Evolutionary conservation across 177 flowering plant species (phyloP).

Genomic region (Vitis hybrid): DNA sequence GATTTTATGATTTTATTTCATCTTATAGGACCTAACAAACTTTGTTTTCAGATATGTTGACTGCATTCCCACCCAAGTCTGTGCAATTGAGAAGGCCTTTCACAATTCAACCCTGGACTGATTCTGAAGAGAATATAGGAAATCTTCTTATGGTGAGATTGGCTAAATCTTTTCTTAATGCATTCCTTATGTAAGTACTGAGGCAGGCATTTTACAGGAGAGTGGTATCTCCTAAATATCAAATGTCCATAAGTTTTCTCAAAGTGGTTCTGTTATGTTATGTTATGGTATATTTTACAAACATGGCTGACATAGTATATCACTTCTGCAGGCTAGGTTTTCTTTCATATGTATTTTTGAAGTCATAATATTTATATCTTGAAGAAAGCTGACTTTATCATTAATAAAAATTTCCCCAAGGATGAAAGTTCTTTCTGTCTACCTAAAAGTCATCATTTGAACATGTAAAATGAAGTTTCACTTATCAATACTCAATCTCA

Average conservation of each 20-base stretch:
- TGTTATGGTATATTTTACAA: background rate
- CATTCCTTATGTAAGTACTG: background rate
- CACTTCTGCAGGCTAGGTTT: too few species aligned
- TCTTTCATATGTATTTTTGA: too few species aligned
- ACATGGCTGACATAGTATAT: too few species aligned
- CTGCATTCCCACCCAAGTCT: constrained; percentile 66
- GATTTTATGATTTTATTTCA: background rate
- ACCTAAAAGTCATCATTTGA: too few species aligned
- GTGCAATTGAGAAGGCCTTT: constrained; percentile 70
- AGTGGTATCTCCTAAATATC: too few species aligned
- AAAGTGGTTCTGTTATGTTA: background rate
- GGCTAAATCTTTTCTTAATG: background rate
- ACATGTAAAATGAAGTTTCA: too few species aligned
- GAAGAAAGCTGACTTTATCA: too few species aligned
- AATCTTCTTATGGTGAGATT: constrained; percentile 84
- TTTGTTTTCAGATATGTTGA: constrained; percentile 47
- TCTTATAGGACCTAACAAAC: constrained; percentile 4
- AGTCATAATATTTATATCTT: too few species aligned
- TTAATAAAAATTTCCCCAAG: too few species aligned
- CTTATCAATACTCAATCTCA: too few species aligned
- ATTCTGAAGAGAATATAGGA: constrained; percentile 77
- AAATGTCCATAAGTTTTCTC: background rate
- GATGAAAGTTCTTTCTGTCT: too few species aligned
- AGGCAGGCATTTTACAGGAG: too few species aligned
- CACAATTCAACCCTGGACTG: constrained; percentile 66